Conservation (phyloP, 1,284 basidiomycete genomes). For the Malassezia dermatis region DNA sequence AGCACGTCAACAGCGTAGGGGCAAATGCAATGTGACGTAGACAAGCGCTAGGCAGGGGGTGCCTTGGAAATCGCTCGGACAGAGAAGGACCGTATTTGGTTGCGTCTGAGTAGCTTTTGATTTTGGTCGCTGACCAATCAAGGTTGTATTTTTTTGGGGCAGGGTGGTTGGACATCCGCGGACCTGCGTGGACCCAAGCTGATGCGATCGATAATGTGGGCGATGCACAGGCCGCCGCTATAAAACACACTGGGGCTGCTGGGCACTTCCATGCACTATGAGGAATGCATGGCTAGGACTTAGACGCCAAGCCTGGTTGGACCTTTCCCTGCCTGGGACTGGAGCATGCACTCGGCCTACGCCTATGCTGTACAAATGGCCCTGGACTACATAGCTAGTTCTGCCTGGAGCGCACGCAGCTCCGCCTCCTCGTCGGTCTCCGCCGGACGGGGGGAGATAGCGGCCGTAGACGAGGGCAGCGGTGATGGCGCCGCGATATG, state of each 20-base stretch:
- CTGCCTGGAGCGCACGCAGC: conserved; percentile 81
- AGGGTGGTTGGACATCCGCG: background rate
- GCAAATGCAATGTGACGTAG: no score
- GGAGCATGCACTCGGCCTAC: no score
- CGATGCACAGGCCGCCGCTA: no score
- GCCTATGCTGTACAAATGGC: background rate
- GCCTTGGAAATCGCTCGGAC: no score
- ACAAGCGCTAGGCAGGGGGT: no score
- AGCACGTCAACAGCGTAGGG: background rate
- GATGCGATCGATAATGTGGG: no score
- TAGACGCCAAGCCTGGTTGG: no score
- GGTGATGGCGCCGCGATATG: conserved; percentile 50
- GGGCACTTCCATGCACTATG: no score
- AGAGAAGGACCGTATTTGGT: background rate
- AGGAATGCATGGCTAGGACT: no score
- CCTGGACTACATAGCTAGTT: conserved; percentile 47
- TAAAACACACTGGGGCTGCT: no score
- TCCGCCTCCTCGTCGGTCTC: conserved; percentile 65
- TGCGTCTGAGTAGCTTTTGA: background rate
- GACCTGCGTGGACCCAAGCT: background rate
- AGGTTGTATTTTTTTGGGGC: background rate
- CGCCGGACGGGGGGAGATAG: conserved; percentile 25
- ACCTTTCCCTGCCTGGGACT: no score
- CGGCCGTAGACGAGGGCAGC: conserved; percentile 24
- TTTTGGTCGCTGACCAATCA: background rate